These are phyloP conservation scores for Alternaria sp. DNA, from an alignment of 2,329 filamentous ascomycete genomes.

Conservation along the genomic window DNA sequence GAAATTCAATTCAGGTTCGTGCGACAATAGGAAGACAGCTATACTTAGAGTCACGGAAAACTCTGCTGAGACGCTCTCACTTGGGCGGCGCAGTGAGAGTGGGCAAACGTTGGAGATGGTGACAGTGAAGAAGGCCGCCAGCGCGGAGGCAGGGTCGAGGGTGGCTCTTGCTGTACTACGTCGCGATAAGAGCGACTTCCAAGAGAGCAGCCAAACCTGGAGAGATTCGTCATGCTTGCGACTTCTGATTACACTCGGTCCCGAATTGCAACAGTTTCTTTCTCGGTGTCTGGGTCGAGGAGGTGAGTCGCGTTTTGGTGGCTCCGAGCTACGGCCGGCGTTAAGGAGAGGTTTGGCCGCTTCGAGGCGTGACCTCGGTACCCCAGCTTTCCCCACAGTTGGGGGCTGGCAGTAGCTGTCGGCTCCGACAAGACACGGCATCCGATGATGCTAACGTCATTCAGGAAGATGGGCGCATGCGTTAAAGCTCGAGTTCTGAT, in stretches of 20 bases:
- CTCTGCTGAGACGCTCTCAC: not conserved
- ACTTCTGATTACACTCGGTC: not conserved
- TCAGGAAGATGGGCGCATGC: not conserved
- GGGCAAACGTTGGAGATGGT: conserved; percentile 1
- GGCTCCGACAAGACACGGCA: not conserved
- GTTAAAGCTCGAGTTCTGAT: conserved; percentile 1
- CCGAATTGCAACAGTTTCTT: not conserved
- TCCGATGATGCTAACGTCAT: conserved; percentile 8
- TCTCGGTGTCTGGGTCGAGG: not conserved
- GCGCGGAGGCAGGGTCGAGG: not conserved
- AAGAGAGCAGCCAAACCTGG: not conserved
- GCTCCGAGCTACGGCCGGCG: not conserved
- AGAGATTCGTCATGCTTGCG: not conserved
- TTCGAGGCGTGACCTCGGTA: conserved; percentile 16
- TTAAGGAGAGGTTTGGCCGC: conserved; percentile 3
- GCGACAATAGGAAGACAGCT: not conserved
- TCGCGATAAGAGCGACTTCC: not conserved
- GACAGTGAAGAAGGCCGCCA: conserved; percentile 7
- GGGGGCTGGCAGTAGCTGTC: conserved; percentile 3
- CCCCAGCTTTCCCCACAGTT: conserved; percentile 21
- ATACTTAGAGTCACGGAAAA: no score
- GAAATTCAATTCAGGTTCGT: not conserved
- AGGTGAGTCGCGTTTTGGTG: not conserved
- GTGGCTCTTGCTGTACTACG: not conserved
- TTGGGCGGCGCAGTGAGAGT: not conserved